Evolutionary conservation across 176 grass and related monocot species (phyloP).

Genomic region (Tillandsia fasciculata): DNA sequence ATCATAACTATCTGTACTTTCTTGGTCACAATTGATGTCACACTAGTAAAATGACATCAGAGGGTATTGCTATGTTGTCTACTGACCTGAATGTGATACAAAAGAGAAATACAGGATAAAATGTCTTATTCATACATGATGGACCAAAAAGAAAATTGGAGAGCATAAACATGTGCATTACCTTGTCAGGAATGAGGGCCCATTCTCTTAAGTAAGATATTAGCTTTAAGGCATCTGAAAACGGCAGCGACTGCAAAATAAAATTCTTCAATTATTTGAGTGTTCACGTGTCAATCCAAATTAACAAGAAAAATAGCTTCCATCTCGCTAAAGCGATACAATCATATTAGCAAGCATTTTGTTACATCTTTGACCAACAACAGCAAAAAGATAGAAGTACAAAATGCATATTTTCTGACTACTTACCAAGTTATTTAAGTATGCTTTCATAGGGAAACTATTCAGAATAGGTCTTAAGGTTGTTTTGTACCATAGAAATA

Average conservation of each 20-base stretch:
- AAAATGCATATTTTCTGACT: too few species aligned
- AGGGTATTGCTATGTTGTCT: too few species aligned
- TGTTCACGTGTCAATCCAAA: background rate
- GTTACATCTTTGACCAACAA: too few species aligned
- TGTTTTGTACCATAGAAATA: too few species aligned
- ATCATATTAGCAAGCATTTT: too few species aligned
- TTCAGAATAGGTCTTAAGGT: background rate
- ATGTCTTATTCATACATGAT: background rate
- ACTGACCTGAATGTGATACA: too few species aligned
- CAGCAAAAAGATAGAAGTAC: too few species aligned
- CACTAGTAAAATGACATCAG: too few species aligned
- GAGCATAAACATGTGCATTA: constrained; percentile 4
- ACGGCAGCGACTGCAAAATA: constrained; percentile 63
- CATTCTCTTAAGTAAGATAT: constrained; percentile 94
- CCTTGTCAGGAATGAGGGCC: constrained; percentile 69
- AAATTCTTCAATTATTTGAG: background rate
- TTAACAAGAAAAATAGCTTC: background rate
- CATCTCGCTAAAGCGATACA: background rate
- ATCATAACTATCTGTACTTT: too few species aligned
- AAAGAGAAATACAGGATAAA: too few species aligned
- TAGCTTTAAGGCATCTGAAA: constrained; percentile 88
- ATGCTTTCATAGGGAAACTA: background rate
- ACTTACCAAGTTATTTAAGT: too few species aligned
- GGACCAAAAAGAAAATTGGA: background rate
- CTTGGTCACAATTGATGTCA: too few species aligned